phyloP scores from a whole-genome alignment of 305 asterid genomes.

The Vinca major region DNA sequence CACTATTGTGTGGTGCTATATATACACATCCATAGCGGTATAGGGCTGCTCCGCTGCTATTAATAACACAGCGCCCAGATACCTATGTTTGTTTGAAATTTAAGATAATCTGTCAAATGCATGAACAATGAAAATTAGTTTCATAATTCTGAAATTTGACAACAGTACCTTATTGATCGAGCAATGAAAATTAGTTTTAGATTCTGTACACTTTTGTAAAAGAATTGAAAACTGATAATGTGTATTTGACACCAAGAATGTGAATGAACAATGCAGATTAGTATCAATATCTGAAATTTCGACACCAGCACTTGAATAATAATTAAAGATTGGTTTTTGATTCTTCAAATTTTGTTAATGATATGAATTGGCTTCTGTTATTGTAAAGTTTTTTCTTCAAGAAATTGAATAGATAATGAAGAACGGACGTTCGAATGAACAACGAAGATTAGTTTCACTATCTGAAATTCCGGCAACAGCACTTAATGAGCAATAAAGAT shows the following conservation, averaged over 20 bases:
- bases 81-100: too few relatives aligned
- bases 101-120: background rate
- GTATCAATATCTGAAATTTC: background rate
- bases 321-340: background rate
- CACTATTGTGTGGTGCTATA: too few relatives aligned
- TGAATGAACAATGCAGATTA: background rate
- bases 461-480: background rate
- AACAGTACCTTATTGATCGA: background rate
- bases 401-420: background rate
- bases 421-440: background rate
- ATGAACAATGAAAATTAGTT: background rate
- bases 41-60: too few relatives aligned
- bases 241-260: background rate
- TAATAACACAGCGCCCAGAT: too few relatives aligned
- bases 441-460: background rate
- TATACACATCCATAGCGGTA: too few relatives aligned
- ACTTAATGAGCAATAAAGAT: background rate
- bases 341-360: background rate
- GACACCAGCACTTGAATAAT: background rate
- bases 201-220: background rate
- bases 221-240: background rate
- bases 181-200: background rate
- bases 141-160: background rate
- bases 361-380: background rate
- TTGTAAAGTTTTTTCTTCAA: background rate